Base-by-base conservation (phyloP, 345 rosid genomes). In the Eutrema yunnanense region DNA sequence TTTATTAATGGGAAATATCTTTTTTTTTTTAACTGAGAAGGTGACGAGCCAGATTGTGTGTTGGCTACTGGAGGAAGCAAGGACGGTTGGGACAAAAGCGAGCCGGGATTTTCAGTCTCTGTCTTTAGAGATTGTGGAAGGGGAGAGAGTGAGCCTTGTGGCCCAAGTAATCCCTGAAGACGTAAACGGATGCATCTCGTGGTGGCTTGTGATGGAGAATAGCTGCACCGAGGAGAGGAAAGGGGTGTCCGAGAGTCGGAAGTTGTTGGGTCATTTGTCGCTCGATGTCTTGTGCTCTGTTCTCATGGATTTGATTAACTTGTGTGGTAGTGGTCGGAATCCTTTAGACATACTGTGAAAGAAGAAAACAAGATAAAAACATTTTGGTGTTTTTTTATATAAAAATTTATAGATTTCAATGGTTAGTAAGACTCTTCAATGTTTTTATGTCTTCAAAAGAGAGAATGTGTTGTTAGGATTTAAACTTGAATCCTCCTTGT, bases 31-130 rank as follows among this genome's bases (percentile, higher is more conserved):
- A 16, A 37, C n/a, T 40, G 62, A 5, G 9, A 57, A 90, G 97
- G 96, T 88, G 62, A 96, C 93, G 7, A 88, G 99, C 79, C 99
- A 94, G 84, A 88, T 94, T n/a, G 86, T 95, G 62, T 84, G 86
- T 10, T 95, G 99, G 97, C 87, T 95, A 51, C 89, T 89, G 2
- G 96, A 87, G 78, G 96, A 89, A 84, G 99, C 97, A 6, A 86
- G 87, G 56, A 84, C 64, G 49, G 93, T 88, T 16, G 97, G 96
- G 63, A 83, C 86, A 65, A 95, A 95, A 72, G 92, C 88, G 43
- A 85, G 80, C 71, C 62, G 93, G 0, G 96, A 92, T 60, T 92
- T 90, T 68, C 76, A 90, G 53, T 82, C 86, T 57, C 52, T 95
- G 80, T 85, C 96, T 1, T 80, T 95, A 51, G 96, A 95, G 87